Evolutionary conservation across 1,139 yeast genomes (phyloP).

Genomic region (Diutina rugosa): DNA sequence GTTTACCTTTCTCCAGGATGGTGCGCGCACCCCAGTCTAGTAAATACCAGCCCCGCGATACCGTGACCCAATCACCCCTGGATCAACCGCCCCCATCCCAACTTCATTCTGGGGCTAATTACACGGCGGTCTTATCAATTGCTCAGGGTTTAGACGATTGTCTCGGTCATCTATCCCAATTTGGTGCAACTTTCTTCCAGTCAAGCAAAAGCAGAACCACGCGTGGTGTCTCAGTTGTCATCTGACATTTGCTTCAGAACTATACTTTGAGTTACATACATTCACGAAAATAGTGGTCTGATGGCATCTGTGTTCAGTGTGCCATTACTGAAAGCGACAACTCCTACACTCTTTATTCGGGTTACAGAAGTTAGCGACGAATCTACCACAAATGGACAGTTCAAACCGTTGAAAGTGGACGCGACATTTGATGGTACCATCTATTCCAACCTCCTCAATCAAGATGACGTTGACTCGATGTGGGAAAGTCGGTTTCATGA

Average conservation of each 20-base stretch:
- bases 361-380: neutral
- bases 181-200: no score
- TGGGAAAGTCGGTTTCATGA: neutral
- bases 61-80: neutral
- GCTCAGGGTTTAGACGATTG: no score
- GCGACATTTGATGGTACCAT: neutral
- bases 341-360: neutral
- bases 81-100: no score
- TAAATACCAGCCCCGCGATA: neutral
- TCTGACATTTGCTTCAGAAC: neutral
- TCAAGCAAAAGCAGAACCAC: no score
- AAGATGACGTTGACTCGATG: neutral
- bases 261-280: neutral
- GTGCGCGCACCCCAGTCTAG: neutral
- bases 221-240: no score
- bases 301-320: neutral
- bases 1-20: neutral
- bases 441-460: neutral
- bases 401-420: neutral
- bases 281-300: neutral
- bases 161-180: no score
- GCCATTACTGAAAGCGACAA: neutral
- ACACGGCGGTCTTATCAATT: no score
- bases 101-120: no score
- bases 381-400: neutral